Base-by-base conservation (phyloP, 352 stramenopile species). In the Globisporangium acanthophoron region DNA sequence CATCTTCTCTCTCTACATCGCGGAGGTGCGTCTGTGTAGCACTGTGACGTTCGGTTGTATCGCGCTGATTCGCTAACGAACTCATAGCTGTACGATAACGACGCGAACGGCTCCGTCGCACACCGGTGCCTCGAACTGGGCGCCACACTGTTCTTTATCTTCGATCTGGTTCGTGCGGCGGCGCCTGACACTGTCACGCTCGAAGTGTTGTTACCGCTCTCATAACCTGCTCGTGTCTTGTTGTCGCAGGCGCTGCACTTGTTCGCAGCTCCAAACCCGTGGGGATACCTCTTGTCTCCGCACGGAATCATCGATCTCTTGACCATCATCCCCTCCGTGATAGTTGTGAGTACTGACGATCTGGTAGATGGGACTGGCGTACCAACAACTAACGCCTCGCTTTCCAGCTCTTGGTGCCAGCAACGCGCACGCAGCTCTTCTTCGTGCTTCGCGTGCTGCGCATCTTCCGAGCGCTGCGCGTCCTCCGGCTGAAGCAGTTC, bases 381-480 rank as follows among this genome's bases (percentile, higher is more conserved):
- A 27, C 24, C 24, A 27, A 27, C 24, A 27, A 27, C 24, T 27
- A 27, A 27, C 24, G 24, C 24, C 24, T 16, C 12, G 16, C 5
- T 44, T n/a, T 51, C 18, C 33, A 88, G 79, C 86, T 75, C 50
- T 59, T 85, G 55, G 59, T 78, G 4, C 70, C 64, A 46, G 59
- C 59, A 0, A 84, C 59, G 31, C 76, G 65, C 47, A 84, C 74
- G 7, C 66, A 80, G 45, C 54, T 77, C 21, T 76, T 88, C 47
- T 85, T 86, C 31, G 69, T 87, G n/a, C 73, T 90, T 33, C 76
- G 80, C 1, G 80, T 88, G 44, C 68, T 90, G 15, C 71, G 80
- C 3, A 84, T 90, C 52, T 90, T 88, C 54, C 76, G 78, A 21
- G 64, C 80, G n/a, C 56, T 90, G 4, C 73, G 80, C 2, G 74